Base-by-base conservation (phyloP, 2,329 filamentous ascomycete species). In the Emericellopsis atlantica region DNA sequence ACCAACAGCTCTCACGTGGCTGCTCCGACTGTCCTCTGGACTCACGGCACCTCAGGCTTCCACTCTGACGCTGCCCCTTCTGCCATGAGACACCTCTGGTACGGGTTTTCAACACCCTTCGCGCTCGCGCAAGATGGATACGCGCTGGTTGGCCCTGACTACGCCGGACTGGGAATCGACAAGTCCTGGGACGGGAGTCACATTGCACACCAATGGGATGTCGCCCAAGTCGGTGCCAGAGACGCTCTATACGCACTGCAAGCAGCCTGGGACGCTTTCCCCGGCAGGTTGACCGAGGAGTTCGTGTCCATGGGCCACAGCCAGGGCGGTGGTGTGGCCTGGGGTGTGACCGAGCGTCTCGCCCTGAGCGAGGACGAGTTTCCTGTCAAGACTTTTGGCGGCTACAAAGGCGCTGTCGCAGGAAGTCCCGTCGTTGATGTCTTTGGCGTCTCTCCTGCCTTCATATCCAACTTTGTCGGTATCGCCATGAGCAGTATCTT, bases 231-330 rank as follows among this genome's bases (percentile, higher is more conserved):
- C 1, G 52, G 58, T 12, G 68, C 64, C 0, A 60, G 60, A 32
- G 70, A 73, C 45, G 41, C 66, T 0, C 49, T 65, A 0, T 61
- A 67, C 41, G 58, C 65, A 1, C 46, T 70, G 5, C 34, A 53
- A 16, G 69, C 70, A 1, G 62, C 65, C 0, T 55, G 54, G 15
- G 45, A 43, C 10, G 61, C 63, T 0, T 73, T 70, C 41, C 48
- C 57, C 0, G 46, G 50, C 2, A 46, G 51, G 0, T 48, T 65
- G 0, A 53, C 45, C 2, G 43, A 52, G 1, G 49, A 58, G 1
- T 73, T 66, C 36, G 64, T 69, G 4, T 54, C 59, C n/a, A 56
- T 65, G 43, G 67, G 67, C 2, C 65, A 70, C 40, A 66, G 59
- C 8, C 64, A 72, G 47, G 69, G 68, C 7, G 67, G 65, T 7